Base-by-base conservation (phyloP, 2,329 filamentous ascomycete species). In the Cryphonectria carpinicola region DNA sequence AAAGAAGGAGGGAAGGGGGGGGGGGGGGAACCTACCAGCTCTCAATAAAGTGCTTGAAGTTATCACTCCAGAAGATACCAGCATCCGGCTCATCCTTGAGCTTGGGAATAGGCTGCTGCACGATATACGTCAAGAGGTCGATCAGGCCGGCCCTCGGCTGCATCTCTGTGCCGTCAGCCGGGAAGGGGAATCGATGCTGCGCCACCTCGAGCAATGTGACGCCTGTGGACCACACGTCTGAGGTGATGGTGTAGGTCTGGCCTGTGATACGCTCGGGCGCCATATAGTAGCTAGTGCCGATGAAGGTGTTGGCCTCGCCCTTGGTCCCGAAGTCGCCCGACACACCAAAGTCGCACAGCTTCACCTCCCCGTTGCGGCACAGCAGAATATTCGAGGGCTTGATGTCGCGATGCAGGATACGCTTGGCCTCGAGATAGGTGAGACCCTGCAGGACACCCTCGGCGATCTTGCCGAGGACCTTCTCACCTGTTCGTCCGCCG, bases 261-360 rank as follows among this genome's bases (percentile, higher is more conserved):
- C 96, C 96, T 1, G 96, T 98, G 80, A 99, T 99, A 67, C 96
- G 92, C 81, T 99, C 96, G 0, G 96, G 96, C 4, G 96, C 96
- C 96, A 99, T 99, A 85, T 99, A 99, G 80, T 98, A 99, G 72
- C 93, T 97, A 17, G 96, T 99, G 74, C 96, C 96, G 79, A 99
- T 99, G 78, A 99, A 99, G 0, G 96, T 99, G 80, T 98, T 98
- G 74, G 96, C 96, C 80, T 98, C 96, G 68, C 96, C 96, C 81
- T 99, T 98, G 65, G 96, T 99, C 74, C 96, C 97, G 79, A 98
- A 98, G 81, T 98, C 96, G 75, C 96, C 96, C 71, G 93, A 97
- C 64, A 99, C 96, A 76, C 96, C 96, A 80, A 99, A 99, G 83
- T 99, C 96, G 83, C 96, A 99, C 22, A 99, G 89, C 83, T 99